Base-by-base conservation (phyloP, 2,329 filamentous ascomycete genomes). In the Botrytis tulipae region DNA sequence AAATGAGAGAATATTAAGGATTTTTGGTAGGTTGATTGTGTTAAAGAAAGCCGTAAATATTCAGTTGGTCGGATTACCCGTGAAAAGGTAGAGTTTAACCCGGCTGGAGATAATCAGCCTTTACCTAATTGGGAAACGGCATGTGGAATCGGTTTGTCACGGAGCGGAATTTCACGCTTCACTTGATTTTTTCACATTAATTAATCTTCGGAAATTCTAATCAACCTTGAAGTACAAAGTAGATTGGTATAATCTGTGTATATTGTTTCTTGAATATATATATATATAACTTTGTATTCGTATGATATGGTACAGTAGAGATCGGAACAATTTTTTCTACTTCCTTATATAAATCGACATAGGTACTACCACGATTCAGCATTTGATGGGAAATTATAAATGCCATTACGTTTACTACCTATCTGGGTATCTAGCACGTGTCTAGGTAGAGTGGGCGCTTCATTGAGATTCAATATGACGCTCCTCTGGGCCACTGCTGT, bases 91-190 rank as follows among this genome's bases (percentile, higher is more conserved):
- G 62, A 72, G 62, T 72, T 68, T 44, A 51, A 46, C 20, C 70
- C 70, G 70, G 70, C 20, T 68, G 46, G 9, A 37, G 37, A 68
- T 60, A 72, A 37, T 6, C 7, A 40, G 37, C 25, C 51, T 63
- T 72, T 72, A 37, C 70, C 70, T 60, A 67, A 68, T 72, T 68
- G 32, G 70, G 70, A 29, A 72, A 68, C 60, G 70, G 70, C 60
- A 57, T 40, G 60, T 71, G 70, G 35, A 71, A 71, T 71, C 70
- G 60, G 70, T 71, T 71, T 57, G 20, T 66, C 60, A 71, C 60
- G 70, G 70, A 70, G 70, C 70, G 70, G 70, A 54, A 66, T 66
- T 71, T 71, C 32, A 66, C 70, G 70, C 70, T 57, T 71, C 32
- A 42, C 35, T 65, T 29, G 35, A n/a, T 54, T 62, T 71, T 68